Evolutionary conservation across 1,284 basidiomycete genomes (phyloP).

Genomic region (Thecaphora thlaspeos): DNA sequence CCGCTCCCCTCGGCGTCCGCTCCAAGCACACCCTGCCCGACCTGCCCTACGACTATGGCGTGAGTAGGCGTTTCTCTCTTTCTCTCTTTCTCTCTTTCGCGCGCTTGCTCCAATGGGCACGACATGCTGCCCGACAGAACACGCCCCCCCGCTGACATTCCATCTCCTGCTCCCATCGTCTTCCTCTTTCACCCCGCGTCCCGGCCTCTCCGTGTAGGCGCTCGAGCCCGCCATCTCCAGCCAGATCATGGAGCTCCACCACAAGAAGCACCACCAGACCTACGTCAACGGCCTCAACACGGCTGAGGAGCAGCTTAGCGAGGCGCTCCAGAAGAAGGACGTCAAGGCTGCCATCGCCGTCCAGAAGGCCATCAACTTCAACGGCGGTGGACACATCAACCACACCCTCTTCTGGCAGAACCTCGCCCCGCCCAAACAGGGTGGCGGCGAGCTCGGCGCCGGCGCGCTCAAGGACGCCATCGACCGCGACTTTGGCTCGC

Average conservation of each 20-base stretch:
- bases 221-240: conserved; percentile 54
- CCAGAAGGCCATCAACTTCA: conserved; percentile 55
- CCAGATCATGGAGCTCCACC: conserved; percentile 57
- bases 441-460: conserved; percentile 48
- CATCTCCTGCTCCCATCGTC: neutral
- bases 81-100: neutral
- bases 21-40: conserved; percentile 57
- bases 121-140: too few species aligned
- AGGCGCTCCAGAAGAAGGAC: conserved; percentile 46
- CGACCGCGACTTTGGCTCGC: conserved; percentile 52
- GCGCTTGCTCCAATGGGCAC: too few species aligned
- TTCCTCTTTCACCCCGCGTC: too few species aligned
- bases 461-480: conserved; percentile 52
- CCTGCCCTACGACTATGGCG: conserved; percentile 54
- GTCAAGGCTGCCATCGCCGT: conserved; percentile 40
- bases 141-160: too few species aligned
- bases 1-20: conserved; percentile 21
- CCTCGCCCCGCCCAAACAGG: conserved; percentile 47
- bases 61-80: conserved; percentile 1
- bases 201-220: too few species aligned
- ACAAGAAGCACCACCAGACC: conserved; percentile 57
- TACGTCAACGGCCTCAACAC: conserved; percentile 56
- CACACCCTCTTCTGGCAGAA: conserved; percentile 58
- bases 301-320: conserved; percentile 48
- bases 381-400: conserved; percentile 58